A percentile compares a stretch with the other conserved stretches of the same genome.
Evolutionary conservation across 768 basidiomycete species (phyloP).

Genomic region (Candolleomyces aberdarensis): DNA sequence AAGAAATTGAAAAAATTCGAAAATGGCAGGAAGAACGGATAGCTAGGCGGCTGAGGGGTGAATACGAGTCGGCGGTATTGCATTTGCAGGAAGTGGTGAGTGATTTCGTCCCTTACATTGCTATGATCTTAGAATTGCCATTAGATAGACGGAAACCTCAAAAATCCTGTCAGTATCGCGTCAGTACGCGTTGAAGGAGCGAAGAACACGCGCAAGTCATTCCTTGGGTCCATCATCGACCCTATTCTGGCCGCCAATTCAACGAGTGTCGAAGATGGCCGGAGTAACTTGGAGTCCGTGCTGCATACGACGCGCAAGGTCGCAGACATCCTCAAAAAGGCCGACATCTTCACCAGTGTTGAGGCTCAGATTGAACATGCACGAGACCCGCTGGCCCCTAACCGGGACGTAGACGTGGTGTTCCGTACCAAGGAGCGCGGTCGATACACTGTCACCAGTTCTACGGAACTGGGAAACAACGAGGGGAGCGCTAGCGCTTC

Average conservation of each 20-base stretch:
- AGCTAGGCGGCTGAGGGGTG: constrained; percentile 62
- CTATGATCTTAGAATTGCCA: background rate
- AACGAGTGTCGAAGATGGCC: constrained; percentile 14
- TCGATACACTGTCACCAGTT: constrained; percentile 71
- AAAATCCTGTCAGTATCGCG: constrained; percentile 64
- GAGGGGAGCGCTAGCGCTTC: constrained; percentile 91
- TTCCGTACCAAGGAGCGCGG: constrained; percentile 76
- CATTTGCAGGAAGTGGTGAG: constrained; percentile 64
- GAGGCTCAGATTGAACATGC: constrained; percentile 61
- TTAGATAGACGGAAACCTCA: constrained; percentile 67
- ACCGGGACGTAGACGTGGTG: constrained; percentile 74
- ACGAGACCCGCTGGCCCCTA: constrained; percentile 46
- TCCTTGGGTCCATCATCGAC: constrained; percentile 74
- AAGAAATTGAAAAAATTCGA: constrained; percentile 50
- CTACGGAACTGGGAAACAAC: constrained; percentile 90
- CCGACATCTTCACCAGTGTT: constrained; percentile 75
- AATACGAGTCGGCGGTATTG: constrained; percentile 70
- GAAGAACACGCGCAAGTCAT: constrained; percentile 66
- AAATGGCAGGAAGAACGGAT: constrained; percentile 79
- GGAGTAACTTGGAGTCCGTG: constrained; percentile 55
- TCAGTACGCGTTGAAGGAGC: constrained; percentile 84
- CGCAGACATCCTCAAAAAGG: constrained; percentile 59
- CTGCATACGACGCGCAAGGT: constrained; percentile 69
- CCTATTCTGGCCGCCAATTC: constrained; percentile 43
- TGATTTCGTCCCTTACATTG: background rate